These are phyloP conservation scores for Rhododendron molle DNA, from an alignment of 148 eudicot species.

Conservation along the genomic window DNA sequence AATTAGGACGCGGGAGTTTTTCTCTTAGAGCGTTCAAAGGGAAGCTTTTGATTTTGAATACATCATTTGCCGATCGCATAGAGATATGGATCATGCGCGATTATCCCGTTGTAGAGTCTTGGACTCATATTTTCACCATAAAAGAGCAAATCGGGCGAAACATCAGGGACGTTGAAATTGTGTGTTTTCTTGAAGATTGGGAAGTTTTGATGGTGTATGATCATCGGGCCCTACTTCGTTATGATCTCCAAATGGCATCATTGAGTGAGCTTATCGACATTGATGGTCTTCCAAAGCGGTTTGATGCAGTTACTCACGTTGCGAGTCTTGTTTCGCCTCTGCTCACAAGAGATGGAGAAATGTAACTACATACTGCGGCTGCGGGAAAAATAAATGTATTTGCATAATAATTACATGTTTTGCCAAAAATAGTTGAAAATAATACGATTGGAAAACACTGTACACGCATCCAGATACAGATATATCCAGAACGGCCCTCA, in stretches of 20 bases:
- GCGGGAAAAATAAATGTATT: too few relatives aligned
- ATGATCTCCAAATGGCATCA: neutral
- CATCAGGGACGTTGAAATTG: neutral
- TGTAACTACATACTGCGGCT: neutral
- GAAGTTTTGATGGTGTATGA: neutral
- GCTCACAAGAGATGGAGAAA: neutral
- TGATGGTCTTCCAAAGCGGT: neutral
- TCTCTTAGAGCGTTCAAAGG: neutral
- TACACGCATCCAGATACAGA: too few relatives aligned
- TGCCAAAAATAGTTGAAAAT: neutral
- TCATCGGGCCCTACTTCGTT: neutral
- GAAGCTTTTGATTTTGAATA: neutral
- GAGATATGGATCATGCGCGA: neutral
- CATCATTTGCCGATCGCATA: neutral
- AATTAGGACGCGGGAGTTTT: neutral
- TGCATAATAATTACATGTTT: neutral
- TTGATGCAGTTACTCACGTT: neutral
- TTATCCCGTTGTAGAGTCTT: neutral
- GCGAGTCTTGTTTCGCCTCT: neutral
- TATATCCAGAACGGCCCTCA: too few relatives aligned
- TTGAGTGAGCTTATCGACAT: neutral
- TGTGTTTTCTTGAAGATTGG: neutral
- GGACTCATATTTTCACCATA: neutral
- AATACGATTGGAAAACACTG: too few relatives aligned
- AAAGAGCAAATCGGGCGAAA: neutral